phyloP scores from a whole-genome alignment of 75 land plant species.

The Pinus albicaulis region DNA sequence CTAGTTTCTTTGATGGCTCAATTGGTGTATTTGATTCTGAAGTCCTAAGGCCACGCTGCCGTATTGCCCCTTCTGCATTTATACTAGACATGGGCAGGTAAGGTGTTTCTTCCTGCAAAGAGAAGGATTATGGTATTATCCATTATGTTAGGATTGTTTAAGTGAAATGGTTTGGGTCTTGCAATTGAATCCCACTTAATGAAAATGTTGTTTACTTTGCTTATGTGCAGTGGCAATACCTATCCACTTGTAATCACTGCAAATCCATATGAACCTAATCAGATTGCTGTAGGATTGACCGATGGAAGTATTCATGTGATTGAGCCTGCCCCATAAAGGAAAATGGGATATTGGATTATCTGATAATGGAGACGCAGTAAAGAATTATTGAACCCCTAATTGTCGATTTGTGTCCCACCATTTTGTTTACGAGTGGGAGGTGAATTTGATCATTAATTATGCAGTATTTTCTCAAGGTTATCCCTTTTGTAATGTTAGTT shows the following conservation, averaged over 20 bases:
- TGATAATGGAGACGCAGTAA: too few species aligned
- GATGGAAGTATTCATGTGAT: constrained; percentile 51
- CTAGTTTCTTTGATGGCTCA: constrained; percentile 62
- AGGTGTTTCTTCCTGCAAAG: background rate
- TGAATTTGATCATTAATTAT: too few species aligned
- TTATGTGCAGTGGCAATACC: constrained; percentile 23
- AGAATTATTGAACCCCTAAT: too few species aligned
- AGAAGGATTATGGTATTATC: too few species aligned
- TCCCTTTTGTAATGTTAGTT: too few species aligned
- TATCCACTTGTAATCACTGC: constrained; percentile 60
- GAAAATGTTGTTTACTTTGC: background rate
- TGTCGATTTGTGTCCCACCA: too few species aligned
- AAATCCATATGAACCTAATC: constrained; percentile 41
- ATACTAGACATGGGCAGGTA: constrained; percentile 16
- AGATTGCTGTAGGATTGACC: constrained; percentile 43
- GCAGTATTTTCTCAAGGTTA: too few species aligned
- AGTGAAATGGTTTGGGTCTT: background rate
- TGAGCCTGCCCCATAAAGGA: constrained; percentile 10
- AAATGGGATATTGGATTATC: too few species aligned
- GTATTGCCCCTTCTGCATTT: constrained; percentile 45
- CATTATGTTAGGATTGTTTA: background rate
- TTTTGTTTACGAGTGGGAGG: too few species aligned
- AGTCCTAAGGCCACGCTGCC: constrained; percentile 36
- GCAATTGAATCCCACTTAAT: background rate
- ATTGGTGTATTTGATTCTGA: constrained; percentile 61